phyloP scores from a whole-genome alignment of 2,329 filamentous ascomycete genomes.

The Fusarium odoratissimum region DNA sequence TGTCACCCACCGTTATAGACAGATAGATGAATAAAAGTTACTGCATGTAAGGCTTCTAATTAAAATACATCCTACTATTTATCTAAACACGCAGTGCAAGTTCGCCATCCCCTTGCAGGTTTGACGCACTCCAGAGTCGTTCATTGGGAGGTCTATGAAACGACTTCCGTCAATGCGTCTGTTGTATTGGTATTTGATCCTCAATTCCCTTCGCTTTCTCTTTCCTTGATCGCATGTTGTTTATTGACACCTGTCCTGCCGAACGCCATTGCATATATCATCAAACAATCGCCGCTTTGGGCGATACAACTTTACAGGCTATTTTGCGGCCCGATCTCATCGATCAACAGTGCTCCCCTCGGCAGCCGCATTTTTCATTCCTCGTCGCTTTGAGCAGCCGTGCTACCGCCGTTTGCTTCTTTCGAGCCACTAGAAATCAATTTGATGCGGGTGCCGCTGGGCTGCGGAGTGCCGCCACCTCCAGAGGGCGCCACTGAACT shows the following conservation, averaged over 20 bases:
- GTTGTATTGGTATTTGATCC: constrained; percentile 47
- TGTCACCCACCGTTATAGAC: neutral
- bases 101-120: constrained; percentile 34
- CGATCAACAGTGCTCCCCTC: neutral
- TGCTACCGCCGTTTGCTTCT: constrained; percentile 54
- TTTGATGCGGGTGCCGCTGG: constrained; percentile 75
- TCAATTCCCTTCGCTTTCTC: constrained; percentile 37
- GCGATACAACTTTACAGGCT: constrained; percentile 28
- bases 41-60: constrained; percentile 53
- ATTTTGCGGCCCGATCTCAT: constrained; percentile 10
- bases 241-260: constrained; percentile 43
- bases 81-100: constrained; percentile 45
- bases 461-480: constrained; percentile 73
- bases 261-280: constrained; percentile 49
- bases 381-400: constrained; percentile 63
- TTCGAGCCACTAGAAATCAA: constrained; percentile 63
- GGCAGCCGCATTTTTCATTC: constrained; percentile 52
- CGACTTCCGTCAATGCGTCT: constrained; percentile 32
- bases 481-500: constrained; percentile 63
- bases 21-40: neutral
- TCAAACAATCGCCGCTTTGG: constrained; percentile 42
- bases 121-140: constrained; percentile 26
- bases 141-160: constrained; percentile 17
- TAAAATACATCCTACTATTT: constrained; percentile 56
- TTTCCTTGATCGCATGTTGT: constrained; percentile 43